Evolutionary conservation across 2,329 filamentous ascomycete genomes (phyloP).

Genomic region (Fusarium incarnatum): DNA sequence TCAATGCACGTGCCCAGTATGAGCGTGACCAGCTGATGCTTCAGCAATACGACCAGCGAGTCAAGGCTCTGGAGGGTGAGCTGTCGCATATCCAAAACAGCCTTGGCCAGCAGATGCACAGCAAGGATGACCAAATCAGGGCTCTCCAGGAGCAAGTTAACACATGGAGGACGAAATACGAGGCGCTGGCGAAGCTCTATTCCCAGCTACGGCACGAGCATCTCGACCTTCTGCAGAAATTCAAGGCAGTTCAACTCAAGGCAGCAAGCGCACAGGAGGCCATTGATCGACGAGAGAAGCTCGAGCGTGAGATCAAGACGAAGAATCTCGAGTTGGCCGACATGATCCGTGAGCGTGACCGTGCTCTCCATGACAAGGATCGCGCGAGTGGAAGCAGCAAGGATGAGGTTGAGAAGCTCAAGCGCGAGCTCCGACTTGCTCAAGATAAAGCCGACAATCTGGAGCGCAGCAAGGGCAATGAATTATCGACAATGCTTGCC

Average conservation of each 20-base stretch:
- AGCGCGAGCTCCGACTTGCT: constrained; percentile 91
- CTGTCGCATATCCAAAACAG: constrained; percentile 84
- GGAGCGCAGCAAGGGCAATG: constrained; percentile 92
- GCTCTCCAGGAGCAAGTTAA: constrained; percentile 97
- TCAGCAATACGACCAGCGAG: constrained; percentile 93
- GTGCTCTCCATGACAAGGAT: constrained; percentile 93
- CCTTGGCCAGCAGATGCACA: constrained; percentile 84
- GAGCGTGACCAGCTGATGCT: constrained; percentile 97
- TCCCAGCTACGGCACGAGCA: constrained; percentile 96
- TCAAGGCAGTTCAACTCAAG: constrained; percentile 95
- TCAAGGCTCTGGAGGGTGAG: constrained; percentile 92
- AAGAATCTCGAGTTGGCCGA: constrained; percentile 99
- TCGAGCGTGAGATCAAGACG: constrained; percentile 97
- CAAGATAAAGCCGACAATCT: constrained; percentile 91
- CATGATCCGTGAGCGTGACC: constrained; percentile 97
- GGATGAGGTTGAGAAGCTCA: constrained; percentile 94
- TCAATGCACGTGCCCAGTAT: constrained; percentile 94
- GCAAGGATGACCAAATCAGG: constrained; percentile 93
- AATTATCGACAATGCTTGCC: constrained; percentile 92
- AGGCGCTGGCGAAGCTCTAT: constrained; percentile 95
- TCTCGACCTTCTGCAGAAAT: constrained; percentile 92
- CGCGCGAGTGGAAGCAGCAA: constrained; percentile 86
- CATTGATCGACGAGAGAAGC: constrained; percentile 91
- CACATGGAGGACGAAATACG: constrained; percentile 97
- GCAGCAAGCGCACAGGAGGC: constrained; percentile 97